Percentiles rank a stretch among this genome's conserved stretches.
These are phyloP conservation scores for Aphanoascus verrucosus DNA, from an alignment of 2,329 filamentous ascomycete species.

Conservation along the genomic window DNA sequence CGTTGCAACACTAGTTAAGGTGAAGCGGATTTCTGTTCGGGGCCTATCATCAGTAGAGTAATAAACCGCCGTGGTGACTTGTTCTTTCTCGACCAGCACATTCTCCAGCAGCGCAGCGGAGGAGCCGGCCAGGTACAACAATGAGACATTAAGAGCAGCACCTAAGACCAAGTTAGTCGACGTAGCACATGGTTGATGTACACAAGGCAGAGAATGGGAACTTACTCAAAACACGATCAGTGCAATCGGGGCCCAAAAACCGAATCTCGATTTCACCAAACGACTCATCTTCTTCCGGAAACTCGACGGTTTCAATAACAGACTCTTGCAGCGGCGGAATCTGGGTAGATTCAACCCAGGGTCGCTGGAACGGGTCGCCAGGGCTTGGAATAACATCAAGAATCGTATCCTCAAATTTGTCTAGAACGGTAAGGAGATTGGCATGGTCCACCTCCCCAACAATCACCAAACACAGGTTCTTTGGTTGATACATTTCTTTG, in stretches of 20 bases:
- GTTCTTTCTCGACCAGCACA: conserved; percentile 80
- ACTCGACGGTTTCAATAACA: conserved; percentile 67
- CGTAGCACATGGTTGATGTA: conserved; percentile 8
- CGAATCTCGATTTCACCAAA: conserved; percentile 76
- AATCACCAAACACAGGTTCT: conserved; percentile 82
- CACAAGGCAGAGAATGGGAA: conserved; percentile 8
- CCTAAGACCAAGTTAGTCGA: conserved; percentile 1
- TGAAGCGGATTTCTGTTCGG: conserved; percentile 73
- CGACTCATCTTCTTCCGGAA: conserved; percentile 93
- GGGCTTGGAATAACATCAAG: conserved; percentile 67
- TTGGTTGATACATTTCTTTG: conserved; percentile 93
- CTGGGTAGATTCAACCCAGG: conserved; percentile 82
- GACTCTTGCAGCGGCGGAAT: conserved; percentile 63
- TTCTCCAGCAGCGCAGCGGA: conserved; percentile 90
- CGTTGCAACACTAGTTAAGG: conserved; percentile 75
- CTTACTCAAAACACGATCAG: conserved; percentile 51
- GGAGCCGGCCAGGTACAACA: conserved; percentile 83
- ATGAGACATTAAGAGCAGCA: conserved; percentile 65
- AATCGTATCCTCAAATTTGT: conserved; percentile 80
- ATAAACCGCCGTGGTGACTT: conserved; percentile 75
- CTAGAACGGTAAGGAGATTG: conserved; percentile 67
- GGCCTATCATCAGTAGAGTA: conserved; percentile 71
- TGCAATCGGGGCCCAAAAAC: conserved; percentile 77
- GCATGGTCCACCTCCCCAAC: conserved; percentile 84
- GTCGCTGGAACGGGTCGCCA: conserved; percentile 66